phyloP scores from a whole-genome alignment of 192 early-diverging fungal genomes.

The Haplosporangium gracile region DNA sequence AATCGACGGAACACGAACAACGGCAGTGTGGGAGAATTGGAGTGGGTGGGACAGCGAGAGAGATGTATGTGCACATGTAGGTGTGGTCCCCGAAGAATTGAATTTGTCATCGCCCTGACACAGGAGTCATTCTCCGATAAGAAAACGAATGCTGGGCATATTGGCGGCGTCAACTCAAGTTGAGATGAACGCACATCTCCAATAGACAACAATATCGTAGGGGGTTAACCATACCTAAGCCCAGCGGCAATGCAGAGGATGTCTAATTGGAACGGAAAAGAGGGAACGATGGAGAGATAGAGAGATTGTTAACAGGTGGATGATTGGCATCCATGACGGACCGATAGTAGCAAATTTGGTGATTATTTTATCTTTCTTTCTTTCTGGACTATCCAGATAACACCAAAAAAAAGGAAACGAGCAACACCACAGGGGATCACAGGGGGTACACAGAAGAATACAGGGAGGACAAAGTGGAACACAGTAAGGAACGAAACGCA shows the following conservation, averaged over 20 bases:
- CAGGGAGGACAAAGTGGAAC: too few relatives aligned
- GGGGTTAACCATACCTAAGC: conserved; percentile 12
- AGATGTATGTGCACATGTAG: not conserved
- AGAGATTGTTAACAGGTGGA: not conserved
- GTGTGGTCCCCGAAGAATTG: not conserved
- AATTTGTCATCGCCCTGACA: not conserved
- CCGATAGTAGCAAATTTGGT: too few relatives aligned
- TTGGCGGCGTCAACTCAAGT: too few relatives aligned
- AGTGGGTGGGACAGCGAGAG: not conserved
- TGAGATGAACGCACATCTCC: too few relatives aligned
- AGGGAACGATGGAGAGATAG: not conserved
- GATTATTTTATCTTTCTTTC: too few relatives aligned
- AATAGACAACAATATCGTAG: not conserved
- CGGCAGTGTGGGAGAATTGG: not conserved
- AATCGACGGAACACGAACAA: not conserved
- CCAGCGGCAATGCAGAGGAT: conserved; percentile 46
- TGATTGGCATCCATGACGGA: too few relatives aligned
- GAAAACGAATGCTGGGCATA: not conserved
- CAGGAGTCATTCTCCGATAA: not conserved
- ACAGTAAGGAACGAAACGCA: too few relatives aligned
- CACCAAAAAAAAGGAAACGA: not conserved
- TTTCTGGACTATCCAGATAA: too few relatives aligned
- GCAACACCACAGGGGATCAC: too few relatives aligned
- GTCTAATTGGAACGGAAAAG: conserved; percentile 6
- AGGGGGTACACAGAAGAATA: too few relatives aligned